A percentile compares a stretch with the other conserved stretches of the same genome.
phyloP scores from a whole-genome alignment of 192 early-diverging fungal species.

The Paraglomus brasilianum region DNA sequence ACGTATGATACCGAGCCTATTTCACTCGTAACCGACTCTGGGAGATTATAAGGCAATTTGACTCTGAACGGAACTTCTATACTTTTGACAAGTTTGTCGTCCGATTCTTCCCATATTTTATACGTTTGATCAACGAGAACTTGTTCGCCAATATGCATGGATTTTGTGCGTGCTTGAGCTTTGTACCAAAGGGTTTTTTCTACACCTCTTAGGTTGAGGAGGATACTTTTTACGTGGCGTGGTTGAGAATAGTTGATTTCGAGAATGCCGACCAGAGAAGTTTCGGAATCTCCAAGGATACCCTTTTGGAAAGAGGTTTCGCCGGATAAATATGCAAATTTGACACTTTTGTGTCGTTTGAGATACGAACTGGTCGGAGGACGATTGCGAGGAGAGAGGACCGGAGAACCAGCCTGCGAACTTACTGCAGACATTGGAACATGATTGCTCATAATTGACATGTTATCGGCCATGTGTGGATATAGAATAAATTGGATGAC shows the following conservation, averaged over 20 bases:
- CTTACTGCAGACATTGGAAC: too few species aligned
- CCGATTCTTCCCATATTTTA: slow-evolving; percentile 27
- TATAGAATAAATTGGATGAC: too few species aligned
- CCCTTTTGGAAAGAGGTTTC: slow-evolving; percentile 23
- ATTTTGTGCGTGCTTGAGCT: slow-evolving; percentile 25
- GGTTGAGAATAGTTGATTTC: slow-evolving; percentile 17
- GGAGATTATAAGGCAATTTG: slow-evolving; percentile 26
- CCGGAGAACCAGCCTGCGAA: background rate
- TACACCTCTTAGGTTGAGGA: slow-evolving; percentile 13
- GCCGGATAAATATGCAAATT: slow-evolving; percentile 1
- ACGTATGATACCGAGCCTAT: slow-evolving; percentile 7
- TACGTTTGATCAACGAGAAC: slow-evolving; percentile 7
- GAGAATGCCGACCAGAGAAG: slow-evolving; percentile 17
- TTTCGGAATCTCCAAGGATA: slow-evolving; percentile 17
- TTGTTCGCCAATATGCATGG: slow-evolving; percentile 18
- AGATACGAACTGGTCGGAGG: background rate
- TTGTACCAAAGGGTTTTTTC: slow-evolving; percentile 25
- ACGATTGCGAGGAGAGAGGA: background rate
- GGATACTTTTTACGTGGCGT: slow-evolving; percentile 9
- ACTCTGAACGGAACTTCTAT: slow-evolving; percentile 28
- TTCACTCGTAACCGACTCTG: slow-evolving; percentile 8
- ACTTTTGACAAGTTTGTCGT: background rate
- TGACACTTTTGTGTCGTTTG: slow-evolving; percentile 23
- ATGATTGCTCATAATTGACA: too few species aligned
- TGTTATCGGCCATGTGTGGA: too few species aligned